A percentile compares a stretch with the other conserved stretches of the same genome.
Evolutionary conservation across 1,284 basidiomycete genomes (phyloP).

Genomic region (Moniliella sp.): DNA sequence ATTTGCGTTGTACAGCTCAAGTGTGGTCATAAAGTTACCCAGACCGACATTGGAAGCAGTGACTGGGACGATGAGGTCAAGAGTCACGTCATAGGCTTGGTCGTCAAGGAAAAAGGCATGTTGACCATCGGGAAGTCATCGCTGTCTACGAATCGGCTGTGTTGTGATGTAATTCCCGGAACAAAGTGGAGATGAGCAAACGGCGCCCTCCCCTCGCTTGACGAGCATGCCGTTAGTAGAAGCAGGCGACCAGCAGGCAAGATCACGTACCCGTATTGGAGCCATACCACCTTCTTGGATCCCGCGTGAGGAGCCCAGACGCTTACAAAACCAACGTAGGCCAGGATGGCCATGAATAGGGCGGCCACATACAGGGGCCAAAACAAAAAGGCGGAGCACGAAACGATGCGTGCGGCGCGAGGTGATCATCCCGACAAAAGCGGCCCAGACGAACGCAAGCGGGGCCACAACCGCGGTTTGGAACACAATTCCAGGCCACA

Average conservation of each 20-base stretch:
- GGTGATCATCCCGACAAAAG: no score
- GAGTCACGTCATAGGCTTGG: constrained; percentile 25
- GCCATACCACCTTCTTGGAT: constrained; percentile 16
- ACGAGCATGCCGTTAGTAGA: background rate
- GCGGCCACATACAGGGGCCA: constrained; percentile 17
- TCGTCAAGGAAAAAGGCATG: constrained; percentile 17
- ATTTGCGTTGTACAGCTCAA: constrained; percentile 8
- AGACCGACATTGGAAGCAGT: constrained; percentile 22
- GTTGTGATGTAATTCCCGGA: constrained; percentile 3
- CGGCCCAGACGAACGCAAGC: constrained; percentile 7
- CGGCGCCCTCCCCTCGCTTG: constrained; percentile 2
- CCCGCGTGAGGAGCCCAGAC: constrained; percentile 27
- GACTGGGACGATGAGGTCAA: constrained; percentile 23
- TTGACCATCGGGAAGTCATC: constrained; percentile 1
- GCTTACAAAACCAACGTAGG: constrained; percentile 28
- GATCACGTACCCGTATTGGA: constrained; percentile 19
- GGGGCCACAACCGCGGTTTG: constrained; percentile 10
- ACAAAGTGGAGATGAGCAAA: constrained; percentile 9
- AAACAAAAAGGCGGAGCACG: constrained; percentile 17
- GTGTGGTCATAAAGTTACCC: constrained; percentile 26
- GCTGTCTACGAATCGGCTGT: constrained; percentile 5
- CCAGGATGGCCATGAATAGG: constrained; percentile 14
- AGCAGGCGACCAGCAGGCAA: background rate
- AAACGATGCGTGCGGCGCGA: constrained; percentile 26
- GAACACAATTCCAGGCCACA: no score